Evolutionary conservation across 495 filamentous ascomycete species (phyloP).

Genomic region (Talaromyces borbonicus): DNA sequence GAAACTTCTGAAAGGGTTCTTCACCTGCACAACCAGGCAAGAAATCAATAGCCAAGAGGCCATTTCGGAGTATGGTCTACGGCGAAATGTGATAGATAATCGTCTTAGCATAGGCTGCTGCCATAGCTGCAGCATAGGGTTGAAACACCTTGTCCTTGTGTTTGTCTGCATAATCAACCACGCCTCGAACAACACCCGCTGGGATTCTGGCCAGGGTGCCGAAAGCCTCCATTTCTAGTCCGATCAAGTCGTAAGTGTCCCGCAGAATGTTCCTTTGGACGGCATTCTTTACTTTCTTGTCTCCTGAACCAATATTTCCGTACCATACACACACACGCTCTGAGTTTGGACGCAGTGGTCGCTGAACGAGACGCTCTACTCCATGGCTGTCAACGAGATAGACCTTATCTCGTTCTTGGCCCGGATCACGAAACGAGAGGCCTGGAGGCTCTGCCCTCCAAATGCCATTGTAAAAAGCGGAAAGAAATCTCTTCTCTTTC

Average conservation of each 20-base stretch:
- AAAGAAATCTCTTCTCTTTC: neutral
- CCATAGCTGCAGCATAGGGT: constrained; percentile 18
- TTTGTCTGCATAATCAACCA: constrained; percentile 26
- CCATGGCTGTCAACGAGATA: neutral
- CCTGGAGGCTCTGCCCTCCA: neutral
- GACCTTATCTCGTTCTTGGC: constrained; percentile 1
- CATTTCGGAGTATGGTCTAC: neutral
- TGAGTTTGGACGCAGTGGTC: constrained; percentile 1
- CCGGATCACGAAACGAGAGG: constrained; percentile 1
- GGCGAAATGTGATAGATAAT: constrained; percentile 12
- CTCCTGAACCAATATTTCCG: constrained; percentile 4
- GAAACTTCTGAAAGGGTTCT: too few species aligned
- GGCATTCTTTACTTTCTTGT: constrained; percentile 6
- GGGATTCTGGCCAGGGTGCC: constrained; percentile 18
- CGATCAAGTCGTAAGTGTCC: constrained; percentile 9
- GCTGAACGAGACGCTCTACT: neutral
- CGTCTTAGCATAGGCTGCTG: constrained; percentile 30
- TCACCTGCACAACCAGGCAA: too few species aligned
- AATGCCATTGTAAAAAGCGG: neutral
- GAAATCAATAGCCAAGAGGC: too few species aligned
- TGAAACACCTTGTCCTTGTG: constrained; percentile 23
- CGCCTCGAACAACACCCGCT: constrained; percentile 26
- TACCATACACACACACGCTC: constrained; percentile 3
- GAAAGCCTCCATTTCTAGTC: constrained; percentile 11
- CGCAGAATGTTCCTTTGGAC: constrained; percentile 8